Evolutionary conservation across 2,329 filamentous ascomycete species (phyloP).

Genomic region (Hortaea sp.): DNA sequence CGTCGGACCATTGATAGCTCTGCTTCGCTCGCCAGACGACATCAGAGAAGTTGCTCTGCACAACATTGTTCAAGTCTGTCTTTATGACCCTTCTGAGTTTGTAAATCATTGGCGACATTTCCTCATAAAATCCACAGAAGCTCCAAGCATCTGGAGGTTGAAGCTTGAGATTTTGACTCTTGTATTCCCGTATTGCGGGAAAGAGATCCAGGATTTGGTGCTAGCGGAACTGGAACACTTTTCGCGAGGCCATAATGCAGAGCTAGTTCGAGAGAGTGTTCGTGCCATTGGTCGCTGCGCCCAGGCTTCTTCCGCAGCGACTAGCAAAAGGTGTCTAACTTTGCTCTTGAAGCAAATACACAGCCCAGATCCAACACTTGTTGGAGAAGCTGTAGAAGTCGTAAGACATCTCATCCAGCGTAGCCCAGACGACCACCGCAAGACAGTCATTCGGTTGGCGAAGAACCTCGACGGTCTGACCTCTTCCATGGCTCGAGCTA

Average conservation of each 20-base stretch:
- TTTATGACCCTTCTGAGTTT: constrained; percentile 67
- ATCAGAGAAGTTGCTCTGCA: constrained; percentile 84
- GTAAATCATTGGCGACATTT: constrained; percentile 85
- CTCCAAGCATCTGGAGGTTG: constrained; percentile 73
- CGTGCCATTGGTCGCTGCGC: constrained; percentile 89
- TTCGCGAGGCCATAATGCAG: constrained; percentile 61
- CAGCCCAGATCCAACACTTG: constrained; percentile 74
- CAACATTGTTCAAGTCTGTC: constrained; percentile 89
- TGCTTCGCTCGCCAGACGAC: constrained; percentile 75
- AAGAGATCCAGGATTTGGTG: constrained; percentile 72
- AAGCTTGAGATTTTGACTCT: constrained; percentile 88
- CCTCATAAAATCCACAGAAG: constrained; percentile 69
- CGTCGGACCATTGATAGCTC: constrained; percentile 74
- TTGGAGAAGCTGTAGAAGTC: constrained; percentile 87
- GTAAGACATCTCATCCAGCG: constrained; percentile 94
- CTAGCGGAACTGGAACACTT: constrained; percentile 93
- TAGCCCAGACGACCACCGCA: constrained; percentile 67
- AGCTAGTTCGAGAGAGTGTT: constrained; percentile 78
- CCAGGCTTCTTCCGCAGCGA: constrained; percentile 56
- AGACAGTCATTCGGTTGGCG: constrained; percentile 79
- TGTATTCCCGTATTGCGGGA: constrained; percentile 72
- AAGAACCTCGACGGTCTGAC: constrained; percentile 84
- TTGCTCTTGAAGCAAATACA: constrained; percentile 81
- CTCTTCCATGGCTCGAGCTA: constrained; percentile 79
- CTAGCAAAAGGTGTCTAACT: constrained; percentile 68